Conservation (phyloP, 2,329 filamentous ascomycete species). For the Pseudocercospora ulei region DNA sequence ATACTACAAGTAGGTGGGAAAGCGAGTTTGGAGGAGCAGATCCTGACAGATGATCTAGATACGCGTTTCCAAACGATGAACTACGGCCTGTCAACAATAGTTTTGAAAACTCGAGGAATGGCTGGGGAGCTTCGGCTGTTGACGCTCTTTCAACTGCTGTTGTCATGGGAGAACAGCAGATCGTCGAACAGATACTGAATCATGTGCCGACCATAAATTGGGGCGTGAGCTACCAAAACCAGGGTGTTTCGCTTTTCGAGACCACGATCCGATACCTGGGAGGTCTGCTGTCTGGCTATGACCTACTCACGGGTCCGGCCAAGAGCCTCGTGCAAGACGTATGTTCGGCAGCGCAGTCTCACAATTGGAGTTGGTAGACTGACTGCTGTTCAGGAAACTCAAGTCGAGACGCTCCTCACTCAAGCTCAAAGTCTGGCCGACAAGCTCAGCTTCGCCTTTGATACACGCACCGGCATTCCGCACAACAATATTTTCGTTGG, state of each 20-base stretch:
- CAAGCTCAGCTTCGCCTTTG: conserved; percentile 64
- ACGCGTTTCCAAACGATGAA: conserved; percentile 39
- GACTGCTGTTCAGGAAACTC: conserved; percentile 28
- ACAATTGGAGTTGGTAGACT: too few relatives aligned
- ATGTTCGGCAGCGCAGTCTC: too few relatives aligned
- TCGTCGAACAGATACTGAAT: conserved; percentile 60
- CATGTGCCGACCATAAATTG: conserved; percentile 65
- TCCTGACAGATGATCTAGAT: conserved; percentile 40
- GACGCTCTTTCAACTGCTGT: conserved; percentile 74
- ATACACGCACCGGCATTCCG: conserved; percentile 65
- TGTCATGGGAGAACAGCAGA: conserved; percentile 60
- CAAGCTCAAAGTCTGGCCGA: conserved; percentile 63
- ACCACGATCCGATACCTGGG: conserved; percentile 83
- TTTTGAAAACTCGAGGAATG: conserved; percentile 61
- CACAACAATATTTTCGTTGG: conserved; percentile 57
- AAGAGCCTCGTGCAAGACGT: conserved; percentile 13
- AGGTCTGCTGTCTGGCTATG: conserved; percentile 66
- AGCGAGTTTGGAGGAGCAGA: background rate
- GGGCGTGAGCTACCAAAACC: conserved; percentile 57
- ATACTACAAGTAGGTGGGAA: conserved; percentile 24
- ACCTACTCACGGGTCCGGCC: conserved; percentile 61
- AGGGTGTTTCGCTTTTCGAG: conserved; percentile 68
- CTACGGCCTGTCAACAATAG: conserved; percentile 58
- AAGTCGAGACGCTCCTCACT: conserved; percentile 51
- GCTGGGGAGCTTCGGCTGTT: conserved; percentile 75